These are phyloP conservation scores for Ophiostoma angusticollis DNA, from an alignment of 2,329 filamentous ascomycete species.

Conservation along the genomic window DNA sequence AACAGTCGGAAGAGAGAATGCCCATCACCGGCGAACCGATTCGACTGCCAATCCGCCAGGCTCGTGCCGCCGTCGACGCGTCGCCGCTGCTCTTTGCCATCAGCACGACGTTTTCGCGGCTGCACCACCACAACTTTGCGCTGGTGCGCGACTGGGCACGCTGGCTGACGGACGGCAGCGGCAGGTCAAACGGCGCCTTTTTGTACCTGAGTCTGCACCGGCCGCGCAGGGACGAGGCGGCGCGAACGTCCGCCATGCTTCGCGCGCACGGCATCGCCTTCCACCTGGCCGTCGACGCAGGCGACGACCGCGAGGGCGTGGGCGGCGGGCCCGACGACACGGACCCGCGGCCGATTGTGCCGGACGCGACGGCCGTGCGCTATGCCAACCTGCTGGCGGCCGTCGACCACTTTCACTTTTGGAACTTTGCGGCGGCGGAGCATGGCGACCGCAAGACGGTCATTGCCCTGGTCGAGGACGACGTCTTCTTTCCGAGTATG, in stretches of 20 bases:
- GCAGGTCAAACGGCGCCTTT: conserved; percentile 29
- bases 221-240: conserved; percentile 23
- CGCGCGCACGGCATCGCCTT: conserved; percentile 27
- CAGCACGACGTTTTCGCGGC: conserved; percentile 29
- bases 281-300: conserved; percentile 13
- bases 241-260: conserved; percentile 20
- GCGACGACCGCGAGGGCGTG: conserved; percentile 11
- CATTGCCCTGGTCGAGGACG: conserved; percentile 32
- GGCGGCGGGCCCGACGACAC: conserved; percentile 3
- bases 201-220: conserved; percentile 30
- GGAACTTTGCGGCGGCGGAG: neutral
- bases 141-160: conserved; percentile 31
- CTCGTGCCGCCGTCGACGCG: conserved; percentile 21
- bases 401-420: conserved; percentile 1
- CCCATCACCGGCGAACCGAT: neutral
- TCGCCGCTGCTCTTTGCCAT: conserved; percentile 30
- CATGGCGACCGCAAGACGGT: conserved; percentile 15
- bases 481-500: conserved; percentile 33
- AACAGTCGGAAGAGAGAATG: neutral
- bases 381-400: conserved; percentile 10
- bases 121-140: conserved; percentile 26
- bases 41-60: neutral
- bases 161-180: conserved; percentile 31
- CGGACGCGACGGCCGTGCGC: conserved; percentile 10
- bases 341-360: neutral